phyloP scores from a whole-genome alignment of 1,284 basidiomycete genomes.

The Trichosporon inkin region DNA sequence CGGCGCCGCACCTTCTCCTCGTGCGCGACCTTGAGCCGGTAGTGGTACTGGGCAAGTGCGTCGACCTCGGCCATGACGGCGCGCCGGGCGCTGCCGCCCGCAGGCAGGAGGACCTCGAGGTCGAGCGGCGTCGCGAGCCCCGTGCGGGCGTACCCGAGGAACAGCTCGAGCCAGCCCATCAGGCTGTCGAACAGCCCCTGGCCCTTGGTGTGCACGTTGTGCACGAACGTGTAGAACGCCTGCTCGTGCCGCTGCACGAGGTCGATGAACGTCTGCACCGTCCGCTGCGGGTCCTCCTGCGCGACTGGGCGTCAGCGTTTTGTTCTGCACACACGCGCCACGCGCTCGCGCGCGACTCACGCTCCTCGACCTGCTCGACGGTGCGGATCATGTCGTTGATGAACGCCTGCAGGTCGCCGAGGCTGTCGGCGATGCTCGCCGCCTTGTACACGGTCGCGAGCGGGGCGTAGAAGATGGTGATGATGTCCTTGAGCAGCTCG shows the following conservation, averaged over 20 bases:
- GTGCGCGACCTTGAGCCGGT: constrained; percentile 82
- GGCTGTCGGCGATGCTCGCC: constrained; percentile 90
- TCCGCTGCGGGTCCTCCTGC: constrained; percentile 75
- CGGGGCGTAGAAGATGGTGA: constrained; percentile 97
- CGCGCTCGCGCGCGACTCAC: constrained; percentile 56
- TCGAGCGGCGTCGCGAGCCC: constrained; percentile 65
- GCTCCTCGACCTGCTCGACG: constrained; percentile 83
- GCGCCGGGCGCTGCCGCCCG: constrained; percentile 66
- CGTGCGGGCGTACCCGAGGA: constrained; percentile 86
- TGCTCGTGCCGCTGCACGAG: constrained; percentile 92
- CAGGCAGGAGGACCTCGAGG: constrained; percentile 81
- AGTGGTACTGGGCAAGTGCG: constrained; percentile 80
- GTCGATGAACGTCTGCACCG: constrained; percentile 91
- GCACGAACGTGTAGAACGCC: constrained; percentile 92
- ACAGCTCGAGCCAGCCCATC: constrained; percentile 96
- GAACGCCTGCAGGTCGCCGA: constrained; percentile 89
- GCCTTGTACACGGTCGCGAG: constrained; percentile 98
- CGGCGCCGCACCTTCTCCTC: constrained; percentile 79
- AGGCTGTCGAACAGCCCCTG: constrained; percentile 88
- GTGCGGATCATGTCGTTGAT: constrained; percentile 93
- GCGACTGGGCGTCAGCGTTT: constrained; percentile 56
- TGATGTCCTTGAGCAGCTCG: constrained; percentile 94
- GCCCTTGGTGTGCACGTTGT: constrained; percentile 97
- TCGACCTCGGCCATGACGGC: constrained; percentile 84
- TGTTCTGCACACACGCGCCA: rapidly evolving